Base-by-base conservation (phyloP, 2,329 filamentous ascomycete species). In the Ophiostoma pallidulum region DNA sequence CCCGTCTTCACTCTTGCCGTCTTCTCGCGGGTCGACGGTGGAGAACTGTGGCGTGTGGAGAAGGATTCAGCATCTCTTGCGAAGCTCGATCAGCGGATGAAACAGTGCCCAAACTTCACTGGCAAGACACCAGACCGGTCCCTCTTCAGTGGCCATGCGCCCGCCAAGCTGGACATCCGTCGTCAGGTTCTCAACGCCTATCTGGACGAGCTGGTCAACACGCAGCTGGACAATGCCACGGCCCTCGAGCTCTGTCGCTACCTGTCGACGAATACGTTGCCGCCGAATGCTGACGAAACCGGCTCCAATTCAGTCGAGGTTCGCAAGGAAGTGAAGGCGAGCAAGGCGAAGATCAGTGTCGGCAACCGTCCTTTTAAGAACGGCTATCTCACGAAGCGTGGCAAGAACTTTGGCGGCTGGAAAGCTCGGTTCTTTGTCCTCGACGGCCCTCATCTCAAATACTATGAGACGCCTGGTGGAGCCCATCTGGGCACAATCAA, bases 331-430 rank as follows among this genome's bases (percentile, higher is more conserved):
- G 63, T 56, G n/a, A 61, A 59, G 20, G 64, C 57, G 10, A 62
- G 56, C 22, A 54, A 57, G n/a, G 57, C 61, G 45, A 73, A 64
- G 59, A 67, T 70, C 4, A 77, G 80, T 0, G 72, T 78, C 6
- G 78, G 82, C 57, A 79, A 80, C 4, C 78, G 81, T 41, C 80
- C 84, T 8, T 74, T 82, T 50, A 88, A 87, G 60, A 90, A 82
- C 60, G 92, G 92, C 8, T 98, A 97, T 64, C 70, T 98, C 42
- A 97, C 92, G 2, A 98, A 98, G 69, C 80, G 86, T 56, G 92
- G 92, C 41, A 98, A 98, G 72, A 97, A 97, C 60, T 98, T 98
- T 67, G 92, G 92, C 44, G 92, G 92, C 41, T 98, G 92, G 92
- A 98, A 98, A 66, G 90, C 89, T 10, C 69, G 78, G 29, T 81